These are phyloP conservation scores for Zasmidium citrigriseum DNA, from an alignment of 2,329 filamentous ascomycete genomes.

Conservation along the genomic window DNA sequence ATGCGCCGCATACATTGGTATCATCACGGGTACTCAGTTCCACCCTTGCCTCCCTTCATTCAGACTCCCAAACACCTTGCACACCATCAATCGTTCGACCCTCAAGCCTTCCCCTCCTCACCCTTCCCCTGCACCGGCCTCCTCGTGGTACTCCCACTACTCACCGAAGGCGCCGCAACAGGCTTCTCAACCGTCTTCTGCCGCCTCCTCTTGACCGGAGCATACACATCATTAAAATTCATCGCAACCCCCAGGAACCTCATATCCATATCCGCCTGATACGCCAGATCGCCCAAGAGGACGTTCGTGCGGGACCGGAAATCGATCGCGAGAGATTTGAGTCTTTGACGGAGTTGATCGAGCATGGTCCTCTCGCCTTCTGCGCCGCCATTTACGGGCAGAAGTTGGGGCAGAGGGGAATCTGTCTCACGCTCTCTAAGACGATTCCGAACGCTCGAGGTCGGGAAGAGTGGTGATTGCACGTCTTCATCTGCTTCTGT, in stretches of 20 bases:
- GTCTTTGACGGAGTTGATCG: slow-evolving; percentile 70
- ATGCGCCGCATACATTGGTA: background rate
- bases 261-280: slow-evolving; percentile 94
- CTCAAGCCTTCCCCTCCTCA: slow-evolving; percentile 1
- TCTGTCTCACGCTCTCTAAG: slow-evolving; percentile 35
- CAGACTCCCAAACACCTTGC: background rate
- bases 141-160: background rate
- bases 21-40: background rate
- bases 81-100: background rate
- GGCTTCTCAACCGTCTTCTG: slow-evolving; percentile 20
- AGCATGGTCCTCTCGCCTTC: slow-evolving; percentile 65
- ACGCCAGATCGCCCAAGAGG: slow-evolving; percentile 83
- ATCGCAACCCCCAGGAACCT: slow-evolving; percentile 93
- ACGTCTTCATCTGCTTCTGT: slow-evolving; percentile 55
- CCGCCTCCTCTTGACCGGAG: slow-evolving; percentile 67
- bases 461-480: slow-evolving; percentile 23
- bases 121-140: background rate
- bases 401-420: slow-evolving; percentile 44
- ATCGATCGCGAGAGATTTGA: slow-evolving; percentile 70
- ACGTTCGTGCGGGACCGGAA: slow-evolving; percentile 79
- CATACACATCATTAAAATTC: slow-evolving; percentile 98
- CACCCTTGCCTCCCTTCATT: background rate
- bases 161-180: slow-evolving; percentile 1
- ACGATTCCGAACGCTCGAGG: slow-evolving; percentile 6
- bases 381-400: slow-evolving; percentile 38